Base-by-base conservation (phyloP, 129 eudicot genomes). In the Cynara cardunculus region DNA sequence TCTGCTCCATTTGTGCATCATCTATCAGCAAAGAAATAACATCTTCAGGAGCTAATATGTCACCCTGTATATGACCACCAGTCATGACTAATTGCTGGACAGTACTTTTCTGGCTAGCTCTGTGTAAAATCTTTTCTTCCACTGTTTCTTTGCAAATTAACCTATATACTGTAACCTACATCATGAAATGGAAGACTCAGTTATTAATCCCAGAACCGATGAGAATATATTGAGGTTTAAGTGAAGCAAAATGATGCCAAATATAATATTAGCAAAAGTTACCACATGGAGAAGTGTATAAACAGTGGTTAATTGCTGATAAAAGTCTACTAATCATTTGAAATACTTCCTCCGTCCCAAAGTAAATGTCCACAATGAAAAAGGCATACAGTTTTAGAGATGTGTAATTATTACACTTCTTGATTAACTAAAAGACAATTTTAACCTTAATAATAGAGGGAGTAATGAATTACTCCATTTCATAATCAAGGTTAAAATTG, bases 41-140 rank as follows among this genome's bases (percentile, higher is more conserved):
- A 84, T 95, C 99, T 78, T 92, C 97, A 25, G 99, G 97, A 41
- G 94, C 99, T 89, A 92, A 89, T 56, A 90, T 85, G 86, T 95
- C 99, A 64, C 99, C 99, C 85, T 95, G 99, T 67, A 95, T 94
- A 86, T 95, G 99, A 64, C 99, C 99, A 32, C 99, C 99, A 5
- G 99, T 95, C 99, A 95, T 95, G 18, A 95, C 99, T 74, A 95
- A 94, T 84, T 95, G 97, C 85, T 95, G 99, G 37, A 95, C 99
- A 0, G 99, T 95, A 85, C 73, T 95, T 78, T 95, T 95, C 81
- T 95, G 99, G 80, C 94, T 95, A 25, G 99, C 99, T 88, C 99
- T 90, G 76, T 90, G 97, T 75, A 95, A 73, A 76, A 95, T 95
- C 88, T 95, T 95, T 77, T 95, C 99, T 80, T 95, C 99, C 25